Evolutionary conservation across 2,329 filamentous ascomycete genomes (phyloP).

Genomic region (Arthrinium puccinioides): DNA sequence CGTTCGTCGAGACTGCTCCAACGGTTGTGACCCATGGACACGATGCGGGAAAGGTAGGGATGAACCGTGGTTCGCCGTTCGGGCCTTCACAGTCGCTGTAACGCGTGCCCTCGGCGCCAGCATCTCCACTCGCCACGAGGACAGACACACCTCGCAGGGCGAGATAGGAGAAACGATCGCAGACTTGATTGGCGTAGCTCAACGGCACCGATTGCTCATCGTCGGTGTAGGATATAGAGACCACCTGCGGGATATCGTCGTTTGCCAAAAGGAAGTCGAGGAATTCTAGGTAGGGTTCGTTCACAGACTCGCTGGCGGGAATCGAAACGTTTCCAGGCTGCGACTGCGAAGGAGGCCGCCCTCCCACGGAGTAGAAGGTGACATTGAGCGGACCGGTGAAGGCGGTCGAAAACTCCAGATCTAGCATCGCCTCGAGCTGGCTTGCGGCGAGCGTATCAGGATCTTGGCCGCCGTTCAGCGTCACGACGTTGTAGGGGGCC

Average conservation of each 20-base stretch:
- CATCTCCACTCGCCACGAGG: constrained; percentile 54
- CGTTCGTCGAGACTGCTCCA: constrained; percentile 11
- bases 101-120: constrained; percentile 43
- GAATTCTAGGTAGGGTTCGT: constrained; percentile 62
- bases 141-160: constrained; percentile 58
- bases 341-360: neutral
- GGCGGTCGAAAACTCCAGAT: neutral
- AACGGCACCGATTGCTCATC: constrained; percentile 55
- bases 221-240: constrained; percentile 61
- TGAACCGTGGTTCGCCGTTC: constrained; percentile 42
- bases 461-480: constrained; percentile 1
- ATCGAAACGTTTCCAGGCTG: neutral
- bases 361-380: neutral
- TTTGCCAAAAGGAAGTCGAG: constrained; percentile 50
- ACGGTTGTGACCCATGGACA: constrained; percentile 29
- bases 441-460: neutral
- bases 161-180: constrained; percentile 54
- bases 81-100: constrained; percentile 40
- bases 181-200: constrained; percentile 50
- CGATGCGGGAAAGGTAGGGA: constrained; percentile 41
- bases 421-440: neutral
- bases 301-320: constrained; percentile 30
- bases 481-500: neutral
- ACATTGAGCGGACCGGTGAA: constrained; percentile 1
- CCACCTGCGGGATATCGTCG: constrained; percentile 47